Base-by-base conservation (phyloP, 257 asterid genomes). In the Capsicum chinense region DNA sequence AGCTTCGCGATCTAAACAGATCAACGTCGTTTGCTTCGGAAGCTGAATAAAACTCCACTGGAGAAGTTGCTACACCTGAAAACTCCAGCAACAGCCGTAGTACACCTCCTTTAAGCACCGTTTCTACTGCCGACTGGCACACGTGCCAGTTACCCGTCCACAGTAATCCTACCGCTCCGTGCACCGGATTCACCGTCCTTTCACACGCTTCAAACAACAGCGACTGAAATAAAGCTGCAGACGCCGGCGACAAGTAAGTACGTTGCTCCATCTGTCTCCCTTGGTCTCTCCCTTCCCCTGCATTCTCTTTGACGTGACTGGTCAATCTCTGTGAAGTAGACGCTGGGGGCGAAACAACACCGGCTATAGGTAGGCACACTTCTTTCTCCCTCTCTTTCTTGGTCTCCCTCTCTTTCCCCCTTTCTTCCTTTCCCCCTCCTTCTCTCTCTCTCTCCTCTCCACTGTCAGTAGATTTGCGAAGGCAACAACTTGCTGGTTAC, bases 121-220 rank as follows among this genome's bases (percentile, higher is more conserved):
- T 93, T 88, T 94, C 97, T 84, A 90, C 97, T 48, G 98, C 97
- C 39, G 94, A 83, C 89, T 94, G 97, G 85, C 98, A 95, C 58
- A 88, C 81, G 87, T 90, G 92, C 99, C 99, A 95, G 78, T 93
- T 95, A 16, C 97, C 97, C 10, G 95, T 90, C 95, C 93, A 89
- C 56, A 94, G 35, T 83, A 95, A 79, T 10, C 99, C 99, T 63
- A 92, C 93, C 0, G 95, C 97, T 42, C 97, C 97, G 88, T 86
- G 91, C 13, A 95, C 97, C 52, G 98, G 99, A 57, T 95, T 94
- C 71, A 95, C 93, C 3, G 95, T 93, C 82, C 99, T 84, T 33
- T 98, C 99, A 66, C 98, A 94, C 14, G 99, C 97, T 86, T 95
- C 99, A 11, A 90, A 92, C 69, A 95, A 35, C 17, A 95, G 78